Evolutionary conservation across 2,329 filamentous ascomycete species (phyloP).

Genomic region (Botrytis tulipae): DNA sequence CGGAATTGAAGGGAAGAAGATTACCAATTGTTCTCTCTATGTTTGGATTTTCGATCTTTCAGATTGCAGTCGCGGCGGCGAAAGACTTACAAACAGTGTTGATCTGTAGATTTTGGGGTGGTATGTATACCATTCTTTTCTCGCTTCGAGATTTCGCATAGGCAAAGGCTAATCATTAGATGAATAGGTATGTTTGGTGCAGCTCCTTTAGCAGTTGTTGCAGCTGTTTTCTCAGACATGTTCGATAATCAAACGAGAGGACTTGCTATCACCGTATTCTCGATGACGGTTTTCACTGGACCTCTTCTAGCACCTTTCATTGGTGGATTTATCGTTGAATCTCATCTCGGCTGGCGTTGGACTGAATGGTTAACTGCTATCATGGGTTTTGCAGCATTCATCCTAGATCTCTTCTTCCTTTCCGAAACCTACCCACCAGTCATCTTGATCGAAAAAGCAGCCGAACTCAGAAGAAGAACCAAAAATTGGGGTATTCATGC

Average conservation of each 20-base stretch:
- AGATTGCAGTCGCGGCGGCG: constrained; percentile 60
- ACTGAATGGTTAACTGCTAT: constrained; percentile 63
- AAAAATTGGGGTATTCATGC: constrained; percentile 70
- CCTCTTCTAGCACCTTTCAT: constrained; percentile 67
- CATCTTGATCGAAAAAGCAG: constrained; percentile 60
- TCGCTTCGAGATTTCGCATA: neutral
- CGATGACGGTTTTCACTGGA: constrained; percentile 63
- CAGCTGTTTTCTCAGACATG: constrained; percentile 71
- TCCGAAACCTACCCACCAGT: constrained; percentile 69
- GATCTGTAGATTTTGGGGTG: constrained; percentile 70
- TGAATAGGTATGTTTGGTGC: constrained; percentile 59
- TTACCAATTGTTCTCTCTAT: constrained; percentile 60
- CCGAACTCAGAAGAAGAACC: constrained; percentile 60
- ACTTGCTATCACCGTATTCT: constrained; percentile 56
- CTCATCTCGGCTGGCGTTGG: constrained; percentile 70
- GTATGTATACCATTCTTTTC: constrained; percentile 45
- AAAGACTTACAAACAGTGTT: constrained; percentile 69
- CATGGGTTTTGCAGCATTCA: constrained; percentile 61
- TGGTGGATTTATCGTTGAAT: constrained; percentile 64
- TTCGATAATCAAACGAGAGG: constrained; percentile 63
- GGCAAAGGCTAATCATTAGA: constrained; percentile 7
- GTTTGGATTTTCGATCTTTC: constrained; percentile 69
- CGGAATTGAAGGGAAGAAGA: constrained; percentile 67
- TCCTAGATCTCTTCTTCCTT: constrained; percentile 60
- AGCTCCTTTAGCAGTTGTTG: constrained; percentile 65